These are phyloP conservation scores for Syncephalastrum racemosum DNA, from an alignment of 371 early-diverging fungal species.

Conservation along the genomic window DNA sequence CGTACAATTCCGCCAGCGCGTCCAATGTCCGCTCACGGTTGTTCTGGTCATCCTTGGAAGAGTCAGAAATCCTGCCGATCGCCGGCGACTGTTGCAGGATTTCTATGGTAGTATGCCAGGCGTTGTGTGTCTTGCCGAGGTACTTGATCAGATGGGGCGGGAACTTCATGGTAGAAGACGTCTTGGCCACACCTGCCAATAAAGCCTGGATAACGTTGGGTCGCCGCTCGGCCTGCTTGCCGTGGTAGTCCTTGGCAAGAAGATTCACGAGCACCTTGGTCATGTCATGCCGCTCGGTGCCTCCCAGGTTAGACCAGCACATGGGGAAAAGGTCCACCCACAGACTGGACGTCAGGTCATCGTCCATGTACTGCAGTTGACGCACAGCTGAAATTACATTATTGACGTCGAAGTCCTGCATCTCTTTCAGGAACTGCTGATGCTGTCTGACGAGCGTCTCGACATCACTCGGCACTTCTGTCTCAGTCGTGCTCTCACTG, in stretches of 20 bases:
- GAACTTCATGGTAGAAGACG: constrained; percentile 70
- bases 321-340: constrained; percentile 91
- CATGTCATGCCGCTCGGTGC: constrained; percentile 81
- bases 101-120: constrained; percentile 88
- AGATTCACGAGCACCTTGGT: constrained; percentile 79
- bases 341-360: constrained; percentile 63
- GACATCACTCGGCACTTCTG: constrained; percentile 39
- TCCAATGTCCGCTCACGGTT: constrained; percentile 89
- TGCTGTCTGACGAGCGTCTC: constrained; percentile 46
- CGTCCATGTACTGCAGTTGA: constrained; percentile 75
- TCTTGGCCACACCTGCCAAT: constrained; percentile 81
- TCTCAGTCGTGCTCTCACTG: constrained; percentile 10
- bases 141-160: constrained; percentile 94
- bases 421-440: constrained; percentile 56
- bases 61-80: constrained; percentile 45
- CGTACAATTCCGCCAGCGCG: constrained; percentile 84
- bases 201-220: constrained; percentile 95
- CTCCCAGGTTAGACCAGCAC: constrained; percentile 74
- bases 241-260: constrained; percentile 91
- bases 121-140: constrained; percentile 86
- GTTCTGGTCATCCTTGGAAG: constrained; percentile 82
- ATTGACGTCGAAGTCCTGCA: constrained; percentile 54
- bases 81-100: constrained; percentile 62
- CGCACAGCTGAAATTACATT: constrained; percentile 58
- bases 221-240: constrained; percentile 70